These are phyloP conservation scores for Aplosporella prunicola DNA, from an alignment of 2,329 filamentous ascomycete species.

Conservation along the genomic window DNA sequence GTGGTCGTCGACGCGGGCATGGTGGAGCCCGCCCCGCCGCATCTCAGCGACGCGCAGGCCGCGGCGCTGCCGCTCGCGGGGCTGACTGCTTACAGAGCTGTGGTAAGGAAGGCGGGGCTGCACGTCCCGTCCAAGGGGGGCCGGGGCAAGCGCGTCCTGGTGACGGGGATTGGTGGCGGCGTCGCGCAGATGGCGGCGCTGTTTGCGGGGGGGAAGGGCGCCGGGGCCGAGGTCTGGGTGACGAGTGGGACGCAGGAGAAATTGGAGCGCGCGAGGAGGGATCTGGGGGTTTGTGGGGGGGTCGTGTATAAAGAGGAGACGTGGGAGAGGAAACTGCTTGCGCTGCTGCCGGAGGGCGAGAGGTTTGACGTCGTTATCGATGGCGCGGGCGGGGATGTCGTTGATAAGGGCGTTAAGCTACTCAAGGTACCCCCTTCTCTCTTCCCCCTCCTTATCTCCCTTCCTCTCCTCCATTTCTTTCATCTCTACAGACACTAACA, in stretches of 20 bases:
- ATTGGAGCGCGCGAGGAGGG: slow-evolving; percentile 58
- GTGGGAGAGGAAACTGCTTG: slow-evolving; percentile 70
- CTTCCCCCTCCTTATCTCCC: too few species aligned
- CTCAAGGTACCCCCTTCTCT: slow-evolving; percentile 46
- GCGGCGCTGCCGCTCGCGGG: slow-evolving; percentile 80
- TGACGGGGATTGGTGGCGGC: slow-evolving; percentile 89
- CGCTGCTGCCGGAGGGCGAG: slow-evolving; percentile 53
- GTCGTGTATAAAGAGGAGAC: slow-evolving; percentile 67
- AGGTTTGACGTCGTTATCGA: slow-evolving; percentile 82
- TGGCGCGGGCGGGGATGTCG: slow-evolving; percentile 78
- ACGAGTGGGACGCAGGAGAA: slow-evolving; percentile 67
- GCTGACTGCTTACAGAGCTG: slow-evolving; percentile 77
- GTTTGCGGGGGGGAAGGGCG: slow-evolving; percentile 56
- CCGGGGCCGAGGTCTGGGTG: slow-evolving; percentile 69
- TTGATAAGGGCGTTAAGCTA: slow-evolving; percentile 57
- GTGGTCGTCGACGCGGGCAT: slow-evolving; percentile 60
- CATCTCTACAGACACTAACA: too few species aligned
- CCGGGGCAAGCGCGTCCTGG: slow-evolving; percentile 62
- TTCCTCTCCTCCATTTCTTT: too few species aligned
- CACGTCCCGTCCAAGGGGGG: slow-evolving; percentile 42
- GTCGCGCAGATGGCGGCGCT: slow-evolving; percentile 75
- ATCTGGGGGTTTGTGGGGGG: slow-evolving; percentile 71
- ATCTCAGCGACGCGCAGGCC: slow-evolving; percentile 63
- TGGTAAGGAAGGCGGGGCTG: slow-evolving; percentile 62
- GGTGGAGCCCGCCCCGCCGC: slow-evolving; percentile 64